Base-by-base conservation (phyloP, 495 filamentous ascomycete genomes). In the Penicillium cinerascens region DNA sequence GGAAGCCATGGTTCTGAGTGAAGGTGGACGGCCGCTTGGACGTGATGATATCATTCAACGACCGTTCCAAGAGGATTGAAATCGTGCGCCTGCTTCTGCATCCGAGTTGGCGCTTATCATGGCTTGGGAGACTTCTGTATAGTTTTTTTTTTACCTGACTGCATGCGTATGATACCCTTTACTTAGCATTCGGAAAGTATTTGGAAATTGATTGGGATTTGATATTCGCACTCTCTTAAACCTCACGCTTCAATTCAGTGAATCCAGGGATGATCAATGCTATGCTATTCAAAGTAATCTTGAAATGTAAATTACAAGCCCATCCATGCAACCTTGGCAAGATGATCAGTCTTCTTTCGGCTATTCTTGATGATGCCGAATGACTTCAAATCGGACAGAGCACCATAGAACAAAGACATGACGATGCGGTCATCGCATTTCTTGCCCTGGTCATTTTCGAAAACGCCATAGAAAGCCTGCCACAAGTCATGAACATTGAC, bases 401-500 rank as follows among this genome's bases (percentile, higher is more conserved):
- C 87, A 42, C 82, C 77, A 65, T 95, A 95, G 69, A 97, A 98
- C 45, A 87, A 71, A 17, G 87, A 76, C 68, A 91, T 80, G 8
- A 78, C 75, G 26, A 75, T 62, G 47, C 78, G 74, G 42, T 71
- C 61, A 55, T 78, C 64, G 35, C 77, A 72, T 17, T 75, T 71
- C 6, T 79, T 71, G 1, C 72, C 72, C 11, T 81, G 74, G 5
- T 86, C 86, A 8, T 81, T 82, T 27, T 85, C 84, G 39, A 92
- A 76, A 8, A 95, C 82, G 5, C 82, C 83, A 52, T 83, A 79
- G 65, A 95, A 97, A 1, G 93, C 90, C 20, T 86, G 82, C 90
- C 89, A 96, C 20, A 98, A 68, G 69, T 98, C 93, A 39, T 84
- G 84, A 6, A 88, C 83, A 64, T 98, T 98, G 60, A 98, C 84